Conservation (phyloP, 305 asterid species). For the Ilex paraguariensis region DNA sequence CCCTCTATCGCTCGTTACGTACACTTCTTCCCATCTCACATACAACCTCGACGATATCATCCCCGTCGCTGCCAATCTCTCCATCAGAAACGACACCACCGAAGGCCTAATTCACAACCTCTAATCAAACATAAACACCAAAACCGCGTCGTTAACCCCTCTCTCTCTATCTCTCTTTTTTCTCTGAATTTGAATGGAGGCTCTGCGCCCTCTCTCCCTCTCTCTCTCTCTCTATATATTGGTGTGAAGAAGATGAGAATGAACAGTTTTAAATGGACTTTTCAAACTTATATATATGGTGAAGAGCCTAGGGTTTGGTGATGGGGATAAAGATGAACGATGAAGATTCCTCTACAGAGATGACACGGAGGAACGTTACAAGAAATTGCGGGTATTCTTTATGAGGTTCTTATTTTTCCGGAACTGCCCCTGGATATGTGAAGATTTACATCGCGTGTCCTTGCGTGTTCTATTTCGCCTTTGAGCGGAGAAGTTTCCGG, state of each 20-base stretch:
- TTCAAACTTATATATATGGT: background rate
- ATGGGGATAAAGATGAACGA: background rate
- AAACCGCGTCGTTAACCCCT: background rate
- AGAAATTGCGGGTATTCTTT: background rate
- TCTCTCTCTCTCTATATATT: background rate
- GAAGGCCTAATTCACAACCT: no score
- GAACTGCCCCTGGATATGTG: background rate
- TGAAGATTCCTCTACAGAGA: background rate
- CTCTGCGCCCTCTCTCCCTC: background rate
- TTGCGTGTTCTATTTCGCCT: no score
- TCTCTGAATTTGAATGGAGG: no score
- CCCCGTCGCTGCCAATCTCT: constrained; percentile 18
- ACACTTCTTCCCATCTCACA: constrained; percentile 61
- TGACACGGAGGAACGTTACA: background rate
- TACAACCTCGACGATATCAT: constrained; percentile 25
- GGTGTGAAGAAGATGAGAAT: background rate
- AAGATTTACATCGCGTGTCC: no score
- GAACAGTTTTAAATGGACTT: background rate
- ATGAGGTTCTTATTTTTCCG: background rate
- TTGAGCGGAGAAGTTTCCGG: no score
- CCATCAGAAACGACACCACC: constrained; percentile 2
- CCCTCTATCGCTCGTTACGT: constrained; percentile 48
- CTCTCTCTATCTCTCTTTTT: no score
- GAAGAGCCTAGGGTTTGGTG: background rate
- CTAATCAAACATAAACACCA: background rate